Evolutionary conservation across 352 stramenopile genomes (phyloP), one percentile per base, ranked within the genome.

Genomic region (Globisporangium megalacanthum): DNA sequence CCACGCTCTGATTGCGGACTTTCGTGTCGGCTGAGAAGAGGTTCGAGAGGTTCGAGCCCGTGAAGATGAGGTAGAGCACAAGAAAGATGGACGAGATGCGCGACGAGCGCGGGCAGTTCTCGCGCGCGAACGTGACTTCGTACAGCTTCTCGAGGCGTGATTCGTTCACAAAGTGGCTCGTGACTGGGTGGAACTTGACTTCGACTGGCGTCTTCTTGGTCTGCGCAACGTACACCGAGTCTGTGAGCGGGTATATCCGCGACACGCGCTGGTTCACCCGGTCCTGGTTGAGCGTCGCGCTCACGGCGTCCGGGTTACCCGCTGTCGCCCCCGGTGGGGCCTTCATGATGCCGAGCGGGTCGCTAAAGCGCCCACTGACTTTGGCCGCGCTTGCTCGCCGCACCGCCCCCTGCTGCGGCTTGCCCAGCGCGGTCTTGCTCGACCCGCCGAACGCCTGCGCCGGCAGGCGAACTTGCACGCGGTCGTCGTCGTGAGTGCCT

Each of bases 181-280:
- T 89, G 37, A 92, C 19, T 1, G 83, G 69, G 54, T 92, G 83
- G 54, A 89, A 92, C 36, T 86, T 86, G 22, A 90, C 75, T 56
- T 90, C 79, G 19, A 90, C 79, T 3, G 79, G 79, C 1, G 79
- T 87, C 58, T 90, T 90, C 70, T 90, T 90, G 25, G 68, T 70
- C 58, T 87, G 73, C 3, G 74, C 63, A 9, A 90, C 77, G 52
- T 72, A 83, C 10, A 88, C 77, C 19, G 79, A 88, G 60, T 90
- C 79, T 1, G 77, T 81, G 55, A 88, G 64, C 6, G 79, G 79
- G 50, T 90, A 90, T 58, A 90, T 90, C 31, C 79, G 70, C 11
- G 79, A 90, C 19, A 88, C 68, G 4, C 79, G 79, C 49, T 90
- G 79, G 53, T 88, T 81, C 5, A 74, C 60, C 1, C 77, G 75